Evolutionary conservation across 495 filamentous ascomycete species (phyloP).

Genomic region (Hypoxylon intermedium): DNA sequence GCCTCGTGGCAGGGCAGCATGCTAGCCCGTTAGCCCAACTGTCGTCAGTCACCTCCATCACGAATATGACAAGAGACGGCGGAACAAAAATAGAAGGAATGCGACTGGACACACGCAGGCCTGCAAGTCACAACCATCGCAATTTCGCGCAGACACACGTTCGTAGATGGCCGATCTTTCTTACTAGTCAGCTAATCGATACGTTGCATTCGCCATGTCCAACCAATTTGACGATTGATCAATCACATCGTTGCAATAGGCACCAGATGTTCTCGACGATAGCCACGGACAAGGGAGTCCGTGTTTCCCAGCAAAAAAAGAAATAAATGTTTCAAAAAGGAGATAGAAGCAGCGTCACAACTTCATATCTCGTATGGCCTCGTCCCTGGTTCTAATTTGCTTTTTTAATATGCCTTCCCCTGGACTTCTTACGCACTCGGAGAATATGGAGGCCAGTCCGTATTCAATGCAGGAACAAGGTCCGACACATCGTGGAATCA

Average conservation of each 20-base stretch:
- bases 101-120: slow-evolving; percentile 9
- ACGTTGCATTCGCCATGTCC: slow-evolving; percentile 33
- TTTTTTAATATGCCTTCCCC: slow-evolving; percentile 37
- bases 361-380: slow-evolving; percentile 35
- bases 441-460: slow-evolving; percentile 27
- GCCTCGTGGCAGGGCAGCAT: slow-evolving; percentile 33
- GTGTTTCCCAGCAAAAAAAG: slow-evolving; percentile 16
- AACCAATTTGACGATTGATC: slow-evolving; percentile 31
- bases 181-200: slow-evolving; percentile 18
- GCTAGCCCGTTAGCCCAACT: slow-evolving; percentile 17
- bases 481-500: slow-evolving; percentile 35
- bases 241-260: slow-evolving; percentile 29
- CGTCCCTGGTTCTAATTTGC: slow-evolving; percentile 38
- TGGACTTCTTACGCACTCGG: slow-evolving; percentile 26
- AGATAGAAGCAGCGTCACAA: slow-evolving; percentile 27
- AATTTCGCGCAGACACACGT: slow-evolving; percentile 26
- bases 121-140: slow-evolving; percentile 23
- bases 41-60: slow-evolving; percentile 25
- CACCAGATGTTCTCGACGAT: slow-evolving; percentile 10
- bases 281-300: slow-evolving; percentile 22
- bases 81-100: slow-evolving; percentile 8
- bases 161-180: slow-evolving; percentile 18
- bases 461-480: slow-evolving; percentile 39
- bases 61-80: slow-evolving; percentile 25
- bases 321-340: slow-evolving; percentile 11